phyloP scores from a whole-genome alignment of 2,329 filamentous ascomycete genomes.

The Neofusicoccum sp. region DNA sequence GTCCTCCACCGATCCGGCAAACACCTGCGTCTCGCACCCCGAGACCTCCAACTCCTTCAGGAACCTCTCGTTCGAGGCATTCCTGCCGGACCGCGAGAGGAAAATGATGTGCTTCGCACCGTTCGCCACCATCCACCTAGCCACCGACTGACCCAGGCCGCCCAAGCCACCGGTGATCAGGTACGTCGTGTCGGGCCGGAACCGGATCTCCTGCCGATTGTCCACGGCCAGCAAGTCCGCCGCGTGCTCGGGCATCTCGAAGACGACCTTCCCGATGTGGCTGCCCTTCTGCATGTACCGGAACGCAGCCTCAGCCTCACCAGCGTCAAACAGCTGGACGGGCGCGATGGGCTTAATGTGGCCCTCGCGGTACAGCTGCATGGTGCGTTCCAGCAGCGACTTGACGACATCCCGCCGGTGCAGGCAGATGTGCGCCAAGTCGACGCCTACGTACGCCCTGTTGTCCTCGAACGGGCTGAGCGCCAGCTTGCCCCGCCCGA shows the following conservation, averaged over 20 bases:
- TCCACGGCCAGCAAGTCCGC: slow-evolving; percentile 6
- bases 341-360: slow-evolving; percentile 34
- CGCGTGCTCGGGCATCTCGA: slow-evolving; percentile 26
- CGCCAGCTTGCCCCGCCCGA: slow-evolving; percentile 16
- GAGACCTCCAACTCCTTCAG: slow-evolving; percentile 20
- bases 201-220: not conserved
- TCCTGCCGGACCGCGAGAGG: slow-evolving; percentile 21
- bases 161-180: slow-evolving; percentile 31
- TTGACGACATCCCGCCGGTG: not conserved
- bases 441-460: slow-evolving; percentile 11
- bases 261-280: slow-evolving; percentile 46
- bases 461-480: slow-evolving; percentile 19
- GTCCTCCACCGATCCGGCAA: slow-evolving; percentile 22
- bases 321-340: slow-evolving; percentile 29
- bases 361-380: slow-evolving; percentile 2
- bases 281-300: slow-evolving; percentile 37
- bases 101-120: slow-evolving; percentile 28
- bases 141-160: slow-evolving; percentile 28
- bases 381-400: not conserved
- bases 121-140: slow-evolving; percentile 26
- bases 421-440: slow-evolving; percentile 8
- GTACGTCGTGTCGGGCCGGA: slow-evolving; percentile 25
- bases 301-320: slow-evolving; percentile 33
- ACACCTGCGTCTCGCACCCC: slow-evolving; percentile 21
- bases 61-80: slow-evolving; percentile 4